Evolutionary conservation across 2,329 filamentous ascomycete genomes (phyloP).

Genomic region (Aulographum hederae): DNA sequence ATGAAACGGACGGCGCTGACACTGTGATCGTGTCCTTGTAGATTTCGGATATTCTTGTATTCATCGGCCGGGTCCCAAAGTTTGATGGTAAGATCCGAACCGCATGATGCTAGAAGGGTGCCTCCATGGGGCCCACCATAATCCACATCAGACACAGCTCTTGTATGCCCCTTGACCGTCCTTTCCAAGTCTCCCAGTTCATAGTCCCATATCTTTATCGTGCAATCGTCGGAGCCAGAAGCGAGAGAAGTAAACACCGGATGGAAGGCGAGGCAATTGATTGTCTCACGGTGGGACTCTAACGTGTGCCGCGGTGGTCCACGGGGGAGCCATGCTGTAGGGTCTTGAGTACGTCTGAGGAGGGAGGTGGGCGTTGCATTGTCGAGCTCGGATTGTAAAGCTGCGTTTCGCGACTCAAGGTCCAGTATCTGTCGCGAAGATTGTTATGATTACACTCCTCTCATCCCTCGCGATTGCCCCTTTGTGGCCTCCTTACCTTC

Average conservation of each 20-base stretch:
- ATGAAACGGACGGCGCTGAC: conserved; percentile 81
- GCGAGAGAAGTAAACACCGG: conserved; percentile 80
- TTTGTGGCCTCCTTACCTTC: conserved; percentile 51
- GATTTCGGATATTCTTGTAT: conserved; percentile 86
- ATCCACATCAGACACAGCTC: conserved; percentile 72
- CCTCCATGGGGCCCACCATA: conserved; percentile 72
- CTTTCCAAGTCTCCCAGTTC: conserved; percentile 78
- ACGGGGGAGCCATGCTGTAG: conserved; percentile 70
- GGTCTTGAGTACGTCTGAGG: conserved; percentile 66
- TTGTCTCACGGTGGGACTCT: conserved; percentile 61
- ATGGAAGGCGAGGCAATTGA: conserved; percentile 84
- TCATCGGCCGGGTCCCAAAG: conserved; percentile 84
- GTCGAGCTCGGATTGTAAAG: conserved; percentile 69
- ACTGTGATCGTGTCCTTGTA: conserved; percentile 83
- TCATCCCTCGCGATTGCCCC: too few relatives aligned
- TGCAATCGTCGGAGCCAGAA: conserved; percentile 79
- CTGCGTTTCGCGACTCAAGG: conserved; percentile 55
- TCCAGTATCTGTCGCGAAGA: conserved; percentile 77
- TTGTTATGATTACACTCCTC: too few relatives aligned
- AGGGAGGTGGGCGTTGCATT: conserved; percentile 64
- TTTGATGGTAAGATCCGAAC: conserved; percentile 81
- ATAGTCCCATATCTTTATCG: conserved; percentile 97
- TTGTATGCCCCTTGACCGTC: conserved; percentile 84
- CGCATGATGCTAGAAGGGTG: conserved; percentile 67
- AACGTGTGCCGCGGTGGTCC: conserved; percentile 65